phyloP scores from a whole-genome alignment of 1,139 yeast species.

The Saccharomycopsis hybrid region DNA sequence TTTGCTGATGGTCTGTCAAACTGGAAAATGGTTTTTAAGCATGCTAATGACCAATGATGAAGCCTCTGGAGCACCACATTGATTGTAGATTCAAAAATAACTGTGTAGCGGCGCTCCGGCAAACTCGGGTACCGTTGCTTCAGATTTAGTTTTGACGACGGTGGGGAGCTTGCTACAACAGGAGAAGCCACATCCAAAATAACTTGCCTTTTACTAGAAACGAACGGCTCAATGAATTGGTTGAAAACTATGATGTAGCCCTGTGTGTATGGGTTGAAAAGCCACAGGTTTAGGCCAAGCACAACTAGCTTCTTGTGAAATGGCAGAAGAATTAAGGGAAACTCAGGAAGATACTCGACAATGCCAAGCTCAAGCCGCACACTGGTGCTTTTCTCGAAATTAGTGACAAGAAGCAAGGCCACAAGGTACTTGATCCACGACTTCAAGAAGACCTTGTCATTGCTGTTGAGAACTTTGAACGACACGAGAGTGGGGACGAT shows the following conservation, averaged over 20 bases:
- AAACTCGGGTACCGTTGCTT: too few species aligned
- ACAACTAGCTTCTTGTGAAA: background rate
- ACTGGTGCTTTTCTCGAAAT: too few species aligned
- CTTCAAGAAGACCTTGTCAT: slow-evolving; percentile 14
- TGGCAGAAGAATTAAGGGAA: background rate
- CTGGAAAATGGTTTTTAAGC: background rate
- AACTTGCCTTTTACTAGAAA: background rate
- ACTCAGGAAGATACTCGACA: too few species aligned
- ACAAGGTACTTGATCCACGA: slow-evolving; percentile 18
- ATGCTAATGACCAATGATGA: background rate
- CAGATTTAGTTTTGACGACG: too few species aligned
- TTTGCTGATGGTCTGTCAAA: too few species aligned
- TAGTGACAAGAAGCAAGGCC: slow-evolving; percentile 6
- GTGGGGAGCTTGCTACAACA: background rate
- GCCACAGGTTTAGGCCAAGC: slow-evolving; percentile 14
- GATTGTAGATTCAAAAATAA: background rate
- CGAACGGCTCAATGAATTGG: slow-evolving; percentile 16
- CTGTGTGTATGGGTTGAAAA: slow-evolving; percentile 16
- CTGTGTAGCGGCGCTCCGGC: too few species aligned
- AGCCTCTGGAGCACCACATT: background rate
- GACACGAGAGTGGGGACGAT: slow-evolving; percentile 11
- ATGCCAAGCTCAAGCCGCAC: too few species aligned
- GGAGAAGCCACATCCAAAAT: background rate
- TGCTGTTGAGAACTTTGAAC: slow-evolving; percentile 9
- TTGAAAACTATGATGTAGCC: slow-evolving; percentile 19